Base-by-base conservation (phyloP, 2,329 filamentous ascomycete species). In the Aspergillus ochraceoroseus region DNA sequence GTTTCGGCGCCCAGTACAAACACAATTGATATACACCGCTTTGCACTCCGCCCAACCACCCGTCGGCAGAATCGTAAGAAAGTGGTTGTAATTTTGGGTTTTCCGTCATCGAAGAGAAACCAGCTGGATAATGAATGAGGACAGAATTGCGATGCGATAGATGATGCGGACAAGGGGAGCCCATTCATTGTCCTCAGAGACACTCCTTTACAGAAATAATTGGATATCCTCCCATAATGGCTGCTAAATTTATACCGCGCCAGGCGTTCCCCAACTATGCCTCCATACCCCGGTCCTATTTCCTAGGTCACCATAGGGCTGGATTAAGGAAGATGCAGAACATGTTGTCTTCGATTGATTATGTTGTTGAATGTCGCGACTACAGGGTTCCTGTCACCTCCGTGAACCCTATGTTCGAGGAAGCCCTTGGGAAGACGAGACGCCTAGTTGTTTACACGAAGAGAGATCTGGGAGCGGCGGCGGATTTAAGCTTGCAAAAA, bases 281-380 rank as follows among this genome's bases (percentile, higher is more conserved):
- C 39, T 84, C 82, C 37, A 82, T 96, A 46, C 83, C 85, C 26
- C 82, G 87, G 51, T 92, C 90, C 44, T 98, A 96, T 70, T 98
- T 87, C 70, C 76, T 96, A 32, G 92, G 92, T 47, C 92, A 98
- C 68, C 92, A 98, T 72, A 79, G 80, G 46, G 77, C 85, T 7
- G 92, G 86, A 11, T 73, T 95, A 20, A 72, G 76, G 32, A 83
- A 85, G 61, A 95, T 96, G 83, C 85, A 86, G 61, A 78, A 78
- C 26, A 75, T 85, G 60, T 76, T 98, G 33, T 80, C 82, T 18
- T 81, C 80, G 48, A 85, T 95, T 55, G 85, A 89, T 57, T 80
- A 96, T 29, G 80, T 98, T 38, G 79, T 98, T 58, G 92, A 98
- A 70, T 95, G 89, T 64, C 85, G 92, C 58, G 92, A 98, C 70